These are phyloP conservation scores for Cornus florida DNA, from an alignment of 148 eudicot species.

Conservation along the genomic window DNA sequence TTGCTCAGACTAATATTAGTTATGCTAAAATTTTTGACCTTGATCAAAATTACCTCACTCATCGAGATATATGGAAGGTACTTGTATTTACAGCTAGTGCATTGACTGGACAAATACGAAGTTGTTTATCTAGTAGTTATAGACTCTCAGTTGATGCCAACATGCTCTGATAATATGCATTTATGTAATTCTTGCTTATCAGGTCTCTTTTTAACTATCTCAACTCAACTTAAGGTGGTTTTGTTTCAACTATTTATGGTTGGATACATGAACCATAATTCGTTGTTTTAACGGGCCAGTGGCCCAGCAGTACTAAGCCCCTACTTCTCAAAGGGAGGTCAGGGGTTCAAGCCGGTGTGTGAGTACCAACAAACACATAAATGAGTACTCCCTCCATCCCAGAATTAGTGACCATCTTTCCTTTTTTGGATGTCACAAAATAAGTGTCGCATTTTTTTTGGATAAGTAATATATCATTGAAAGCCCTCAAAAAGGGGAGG, in stretches of 20 bases:
- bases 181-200: neutral
- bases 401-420: neutral
- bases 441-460: no score
- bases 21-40: slow-evolving; percentile 92
- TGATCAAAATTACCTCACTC: slow-evolving; percentile 82
- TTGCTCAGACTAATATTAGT: slow-evolving; percentile 65
- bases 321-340: no score
- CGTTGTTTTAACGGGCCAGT: no score
- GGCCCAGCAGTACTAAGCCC: no score
- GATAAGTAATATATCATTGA: no score
- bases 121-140: neutral
- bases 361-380: no score
- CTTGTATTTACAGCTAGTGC: neutral
- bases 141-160: neutral
- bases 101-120: neutral
- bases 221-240: neutral
- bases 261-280: no score
- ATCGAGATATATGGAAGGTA: slow-evolving; percentile 97
- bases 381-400: neutral
- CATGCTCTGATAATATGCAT: no score
- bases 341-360: no score
- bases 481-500: no score
- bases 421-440: neutral
- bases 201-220: neutral
- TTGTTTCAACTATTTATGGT: no score